These are phyloP conservation scores for Candida germanica DNA, from an alignment of 805 yeast genomes.

Conservation along the genomic window DNA sequence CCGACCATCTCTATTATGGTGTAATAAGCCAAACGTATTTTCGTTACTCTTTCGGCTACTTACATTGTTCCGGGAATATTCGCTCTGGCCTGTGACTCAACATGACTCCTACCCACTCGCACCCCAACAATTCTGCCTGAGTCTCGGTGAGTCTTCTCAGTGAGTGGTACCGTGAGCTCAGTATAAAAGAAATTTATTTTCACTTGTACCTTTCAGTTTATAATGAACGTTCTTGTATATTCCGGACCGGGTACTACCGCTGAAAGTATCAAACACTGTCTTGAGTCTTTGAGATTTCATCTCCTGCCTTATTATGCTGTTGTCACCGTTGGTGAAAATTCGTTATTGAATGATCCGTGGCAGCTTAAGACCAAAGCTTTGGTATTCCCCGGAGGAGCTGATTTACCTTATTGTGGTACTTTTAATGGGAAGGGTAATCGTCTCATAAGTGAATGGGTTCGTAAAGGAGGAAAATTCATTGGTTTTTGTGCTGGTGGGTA, in stretches of 20 bases:
- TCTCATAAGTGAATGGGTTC: constrained; percentile 59
- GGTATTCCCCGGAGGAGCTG: constrained; percentile 97
- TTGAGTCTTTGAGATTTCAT: constrained; percentile 68
- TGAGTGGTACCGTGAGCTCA: too few relatives aligned
- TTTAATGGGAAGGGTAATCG: constrained; percentile 69
- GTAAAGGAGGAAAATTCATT: constrained; percentile 74
- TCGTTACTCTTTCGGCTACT: too few relatives aligned
- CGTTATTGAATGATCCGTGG: constrained; percentile 86
- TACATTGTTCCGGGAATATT: too few relatives aligned
- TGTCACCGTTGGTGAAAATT: constrained; percentile 57
- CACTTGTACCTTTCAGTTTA: neutral
- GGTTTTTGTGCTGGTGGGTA: constrained; percentile 98
- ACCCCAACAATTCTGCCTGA: too few relatives aligned
- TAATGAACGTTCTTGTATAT: constrained; percentile 37
- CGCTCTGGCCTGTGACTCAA: too few relatives aligned
- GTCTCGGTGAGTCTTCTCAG: too few relatives aligned
- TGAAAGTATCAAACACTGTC: constrained; percentile 80
- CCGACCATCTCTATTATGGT: too few relatives aligned
- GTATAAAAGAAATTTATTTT: too few relatives aligned
- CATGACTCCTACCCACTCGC: too few relatives aligned
- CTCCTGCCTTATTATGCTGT: constrained; percentile 91
- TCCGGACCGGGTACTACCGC: constrained; percentile 77
- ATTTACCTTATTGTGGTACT: constrained; percentile 73
- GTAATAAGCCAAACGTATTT: too few relatives aligned
- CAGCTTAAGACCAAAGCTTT: constrained; percentile 68